Base-by-base conservation (phyloP, 2,329 filamentous ascomycete genomes). In the Calonectria ilicicola region DNA sequence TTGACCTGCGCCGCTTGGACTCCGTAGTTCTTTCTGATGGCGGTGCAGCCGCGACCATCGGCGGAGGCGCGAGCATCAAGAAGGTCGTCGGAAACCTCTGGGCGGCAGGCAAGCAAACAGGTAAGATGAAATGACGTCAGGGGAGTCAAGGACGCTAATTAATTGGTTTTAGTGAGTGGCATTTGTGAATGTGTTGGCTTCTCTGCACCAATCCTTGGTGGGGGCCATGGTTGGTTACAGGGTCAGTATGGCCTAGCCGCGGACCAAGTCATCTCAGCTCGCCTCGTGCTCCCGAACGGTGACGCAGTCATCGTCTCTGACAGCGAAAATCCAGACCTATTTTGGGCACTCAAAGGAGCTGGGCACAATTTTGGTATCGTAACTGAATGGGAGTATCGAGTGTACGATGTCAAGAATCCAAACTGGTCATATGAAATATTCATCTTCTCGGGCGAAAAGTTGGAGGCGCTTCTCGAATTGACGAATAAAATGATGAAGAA, bases 291-390 rank as follows among this genome's bases (percentile, higher is more conserved):
- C 0, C 73, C 75, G 0, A 56, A 65, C 0, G 75, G 75, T 0
- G 67, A 77, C 3, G 73, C 21, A 1, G 64, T 77, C 19, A 67
- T 32, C 0, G 73, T 75, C 0, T 77, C 75, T 0, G 66, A 72
- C 3, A 56, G 72, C 0, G 46, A 17, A 0, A 72, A 77, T 0
- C 40, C 71, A 0, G 75, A 77, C 17, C 69, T 75, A 1, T 88
- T 86, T 77, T 87, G 84, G 83, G 87, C 85, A 19, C 75, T 88
- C 5, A 82, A 83, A 2, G 87, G 87, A 23, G 86, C 86, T 1
- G 86, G 86, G 2, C 89, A 90, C 67, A 91, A 91, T 77, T 91
- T 91, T 70, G 90, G 89, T 1, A 86, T 80, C 29, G 88, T 91
- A 4, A 68, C 65, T 4, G 85, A 85, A 3, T 81, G 86, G 38